Base-by-base conservation (phyloP, 1,284 basidiomycete genomes). In the Microbotryum lychnidis-dioicae region DNA sequence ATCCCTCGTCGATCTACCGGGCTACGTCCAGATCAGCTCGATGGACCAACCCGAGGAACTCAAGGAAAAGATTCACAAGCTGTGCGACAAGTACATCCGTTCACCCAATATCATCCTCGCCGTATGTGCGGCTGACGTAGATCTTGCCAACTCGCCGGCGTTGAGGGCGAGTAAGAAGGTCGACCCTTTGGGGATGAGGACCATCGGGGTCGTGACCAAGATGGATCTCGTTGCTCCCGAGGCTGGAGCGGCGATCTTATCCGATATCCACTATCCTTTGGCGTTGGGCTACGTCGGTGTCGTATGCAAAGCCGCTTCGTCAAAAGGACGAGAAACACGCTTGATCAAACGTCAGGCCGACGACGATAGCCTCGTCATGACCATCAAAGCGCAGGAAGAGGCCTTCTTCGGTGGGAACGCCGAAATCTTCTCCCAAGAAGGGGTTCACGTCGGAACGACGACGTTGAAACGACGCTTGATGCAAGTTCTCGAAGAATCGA, bases 21-120 rank as follows among this genome's bases (percentile, higher is more conserved):
- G 94, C 4, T 99, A 99, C 76, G 87, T 99, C 58, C 96, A 99
- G 74, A 88, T 98, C 50, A 81, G 88, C 1, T 91, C 89, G 44
- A 80, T 97, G 79, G 94, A 98, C 77, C 96, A 98, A 75, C 94
- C 94, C 1, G 94, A 97, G 70, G 81, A 83, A 48, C 82, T 99
- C 63, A 93, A 92, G 73, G 91, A 96, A 72, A 93, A 94, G 76
- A 97, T 99, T 65, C 80, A 87, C 0, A 73, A 75, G 12, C 80
- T 99, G 1, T 97, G 94, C 76, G 93, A 97, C 65, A 91, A 87
- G 75, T 99, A 99, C 76, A 98, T 98, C 71, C 84, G 88, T 44
- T 91, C 97, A 74, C 94, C 94, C 14, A 99, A 99, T 75, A 91
- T 99, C 74, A 90, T 98, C 70, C 83, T 99, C 18, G 94, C 96